Conservation (phyloP, 176 grass and related monocot genomes). For the Phragmites australis region DNA sequence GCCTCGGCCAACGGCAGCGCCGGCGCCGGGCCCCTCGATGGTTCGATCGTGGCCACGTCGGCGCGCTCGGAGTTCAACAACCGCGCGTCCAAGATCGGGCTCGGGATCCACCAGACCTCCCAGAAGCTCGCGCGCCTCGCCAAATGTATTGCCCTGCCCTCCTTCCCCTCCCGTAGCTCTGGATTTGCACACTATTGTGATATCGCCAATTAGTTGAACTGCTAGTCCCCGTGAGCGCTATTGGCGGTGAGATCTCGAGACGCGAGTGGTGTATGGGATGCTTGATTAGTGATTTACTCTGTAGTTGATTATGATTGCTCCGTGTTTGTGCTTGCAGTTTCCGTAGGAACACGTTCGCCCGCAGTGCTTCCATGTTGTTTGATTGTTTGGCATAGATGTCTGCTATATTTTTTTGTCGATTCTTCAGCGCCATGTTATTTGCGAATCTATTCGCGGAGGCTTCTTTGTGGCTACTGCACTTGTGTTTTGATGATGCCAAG, state of each 20-base stretch:
- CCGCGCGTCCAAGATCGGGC: conserved; percentile 82
- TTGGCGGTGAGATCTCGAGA: conserved; percentile 5
- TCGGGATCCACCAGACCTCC: conserved; percentile 92
- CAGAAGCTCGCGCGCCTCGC: conserved; percentile 89
- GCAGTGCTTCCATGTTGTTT: not conserved
- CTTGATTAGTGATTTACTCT: not conserved
- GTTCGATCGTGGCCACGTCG: conserved; percentile 36
- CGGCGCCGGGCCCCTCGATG: conserved; percentile 45
- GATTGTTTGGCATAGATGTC: not conserved
- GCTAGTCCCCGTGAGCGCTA: not conserved
- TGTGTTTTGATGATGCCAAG: not conserved
- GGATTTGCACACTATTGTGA: not conserved
- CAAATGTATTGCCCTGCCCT: conserved; percentile 40
- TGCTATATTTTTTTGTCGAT: not conserved
- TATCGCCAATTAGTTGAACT: not conserved
- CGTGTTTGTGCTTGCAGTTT: not conserved
- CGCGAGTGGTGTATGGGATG: not conserved
- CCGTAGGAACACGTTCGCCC: not conserved
- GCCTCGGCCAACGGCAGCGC: conserved; percentile 19
- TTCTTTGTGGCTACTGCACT: too few relatives aligned
- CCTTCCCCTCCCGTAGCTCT: not conserved
- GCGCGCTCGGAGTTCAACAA: conserved; percentile 85
- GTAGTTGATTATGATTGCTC: not conserved
- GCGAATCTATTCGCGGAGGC: too few relatives aligned
- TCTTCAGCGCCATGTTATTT: not conserved